Percentiles rank a stretch among this genome's conserved stretches.
phyloP scores from a whole-genome alignment of 805 yeast genomes.

The Candida wancherniae region DNA sequence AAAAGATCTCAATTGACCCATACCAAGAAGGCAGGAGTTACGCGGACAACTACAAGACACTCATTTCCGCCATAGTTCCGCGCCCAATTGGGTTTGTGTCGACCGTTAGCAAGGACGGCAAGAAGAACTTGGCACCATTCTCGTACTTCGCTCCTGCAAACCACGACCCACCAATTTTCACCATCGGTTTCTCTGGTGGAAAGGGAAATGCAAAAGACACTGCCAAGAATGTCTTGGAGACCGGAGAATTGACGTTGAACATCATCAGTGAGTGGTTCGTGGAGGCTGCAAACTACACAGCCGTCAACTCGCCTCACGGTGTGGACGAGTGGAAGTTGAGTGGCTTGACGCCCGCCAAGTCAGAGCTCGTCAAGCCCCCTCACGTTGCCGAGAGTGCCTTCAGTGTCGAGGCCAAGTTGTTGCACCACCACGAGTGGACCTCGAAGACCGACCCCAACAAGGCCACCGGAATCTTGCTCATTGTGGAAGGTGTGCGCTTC shows the following conservation, averaged over 20 bases:
- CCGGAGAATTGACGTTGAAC: slow-evolving; percentile 51
- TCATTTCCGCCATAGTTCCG: slow-evolving; percentile 52
- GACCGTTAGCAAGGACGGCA: slow-evolving; percentile 40
- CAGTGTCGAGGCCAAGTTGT: slow-evolving; percentile 50
- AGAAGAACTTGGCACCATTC: slow-evolving; percentile 54
- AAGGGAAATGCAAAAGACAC: slow-evolving; percentile 45
- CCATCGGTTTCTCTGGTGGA: slow-evolving; percentile 44
- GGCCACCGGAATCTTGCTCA: slow-evolving; percentile 34
- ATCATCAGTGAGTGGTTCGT: slow-evolving; percentile 59
- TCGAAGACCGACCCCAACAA: slow-evolving; percentile 34
- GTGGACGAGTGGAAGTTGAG: slow-evolving; percentile 53
- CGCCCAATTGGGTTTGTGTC: slow-evolving; percentile 60
- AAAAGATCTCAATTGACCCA: slow-evolving; percentile 49
- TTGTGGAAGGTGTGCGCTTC: slow-evolving; percentile 54
- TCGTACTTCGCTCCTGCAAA: slow-evolving; percentile 47
- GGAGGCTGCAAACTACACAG: slow-evolving; percentile 56
- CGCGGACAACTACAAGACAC: slow-evolving; percentile 44
- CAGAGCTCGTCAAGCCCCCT: slow-evolving; percentile 46
- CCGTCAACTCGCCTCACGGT: slow-evolving; percentile 43
- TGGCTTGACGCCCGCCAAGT: slow-evolving; percentile 47
- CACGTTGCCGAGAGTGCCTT: slow-evolving; percentile 62
- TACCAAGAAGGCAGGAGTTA: slow-evolving; percentile 30
- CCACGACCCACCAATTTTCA: slow-evolving; percentile 56
- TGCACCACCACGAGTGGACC: slow-evolving; percentile 40
- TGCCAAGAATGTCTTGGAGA: slow-evolving; percentile 42